Evolutionary conservation across 805 yeast genomes (phyloP).

Genomic region (Priceomyces medius): DNA sequence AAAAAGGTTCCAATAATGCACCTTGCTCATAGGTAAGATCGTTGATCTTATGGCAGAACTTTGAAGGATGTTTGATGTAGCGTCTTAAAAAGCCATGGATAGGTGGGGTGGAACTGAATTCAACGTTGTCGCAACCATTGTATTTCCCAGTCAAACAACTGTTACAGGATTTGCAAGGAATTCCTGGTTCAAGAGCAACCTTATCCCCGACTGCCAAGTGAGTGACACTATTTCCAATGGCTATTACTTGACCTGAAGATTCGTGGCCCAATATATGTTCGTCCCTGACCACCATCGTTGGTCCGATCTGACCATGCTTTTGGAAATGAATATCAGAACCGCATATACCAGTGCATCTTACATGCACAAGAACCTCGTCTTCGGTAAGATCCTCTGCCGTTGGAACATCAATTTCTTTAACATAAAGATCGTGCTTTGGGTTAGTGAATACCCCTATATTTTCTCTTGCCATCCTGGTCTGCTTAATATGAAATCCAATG

Average conservation of each 20-base stretch:
- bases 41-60: constrained; percentile 9
- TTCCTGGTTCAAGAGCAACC: constrained; percentile 55
- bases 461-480: constrained; percentile 1
- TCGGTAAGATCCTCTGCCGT: constrained; percentile 5
- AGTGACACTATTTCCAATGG: constrained; percentile 48
- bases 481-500: too few species aligned
- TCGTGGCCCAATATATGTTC: constrained; percentile 41
- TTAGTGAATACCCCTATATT: constrained; percentile 12
- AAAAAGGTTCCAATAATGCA: constrained; percentile 24
- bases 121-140: constrained; percentile 8
- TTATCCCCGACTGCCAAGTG: constrained; percentile 45
- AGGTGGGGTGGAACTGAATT: constrained; percentile 7
- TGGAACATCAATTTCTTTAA: constrained; percentile 5
- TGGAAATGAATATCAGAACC: constrained; percentile 24
- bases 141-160: constrained; percentile 8
- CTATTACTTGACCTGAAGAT: constrained; percentile 45
- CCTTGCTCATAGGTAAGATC: constrained; percentile 19
- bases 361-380: constrained; percentile 18
- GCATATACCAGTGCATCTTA: constrained; percentile 23
- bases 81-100: constrained; percentile 10
- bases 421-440: constrained; percentile 10
- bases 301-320: constrained; percentile 23
- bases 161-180: constrained; percentile 42
- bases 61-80: constrained; percentile 10
- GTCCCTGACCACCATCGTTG: constrained; percentile 26